These are phyloP conservation scores for Canavalia ensiformis DNA, from an alignment of 306 rosid species.

Conservation along the genomic window DNA sequence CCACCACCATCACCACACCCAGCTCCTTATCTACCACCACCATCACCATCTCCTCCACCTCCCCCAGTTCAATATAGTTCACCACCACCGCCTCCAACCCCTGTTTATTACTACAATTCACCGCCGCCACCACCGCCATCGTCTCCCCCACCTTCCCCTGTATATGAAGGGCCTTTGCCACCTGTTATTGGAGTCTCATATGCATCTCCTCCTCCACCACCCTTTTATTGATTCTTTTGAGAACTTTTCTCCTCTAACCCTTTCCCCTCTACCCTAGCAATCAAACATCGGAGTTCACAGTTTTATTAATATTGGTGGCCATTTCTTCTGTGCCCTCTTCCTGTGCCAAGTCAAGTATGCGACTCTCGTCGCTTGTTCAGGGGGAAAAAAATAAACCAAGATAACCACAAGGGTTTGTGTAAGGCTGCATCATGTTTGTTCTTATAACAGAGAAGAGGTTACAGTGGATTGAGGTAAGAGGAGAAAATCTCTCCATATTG, in stretches of 20 bases:
- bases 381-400: conserved; percentile 44
- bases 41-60: conserved; percentile 67
- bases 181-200: conserved; percentile 82
- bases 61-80: conserved; percentile 39
- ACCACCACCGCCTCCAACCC: conserved; percentile 52
- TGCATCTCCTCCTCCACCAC: conserved; percentile 97
- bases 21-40: conserved; percentile 58
- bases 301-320: conserved; percentile 43
- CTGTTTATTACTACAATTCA: conserved; percentile 37
- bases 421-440: conserved; percentile 29
- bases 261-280: conserved; percentile 51
- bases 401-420: conserved; percentile 46
- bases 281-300: conserved; percentile 33
- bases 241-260: conserved; percentile 79
- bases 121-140: conserved; percentile 51
- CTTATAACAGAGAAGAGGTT: conserved; percentile 53
- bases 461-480: conserved; percentile 70
- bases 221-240: conserved; percentile 95
- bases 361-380: conserved; percentile 75
- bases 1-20: conserved; percentile 65
- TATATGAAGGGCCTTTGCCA: conserved; percentile 95
- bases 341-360: conserved; percentile 52
- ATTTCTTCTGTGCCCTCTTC: conserved; percentile 54
- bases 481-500: conserved; percentile 79
- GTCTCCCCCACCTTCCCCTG: conserved; percentile 83